phyloP scores from a whole-genome alignment of 1,284 basidiomycete genomes.

The Microbotryomycetes sp. region DNA sequence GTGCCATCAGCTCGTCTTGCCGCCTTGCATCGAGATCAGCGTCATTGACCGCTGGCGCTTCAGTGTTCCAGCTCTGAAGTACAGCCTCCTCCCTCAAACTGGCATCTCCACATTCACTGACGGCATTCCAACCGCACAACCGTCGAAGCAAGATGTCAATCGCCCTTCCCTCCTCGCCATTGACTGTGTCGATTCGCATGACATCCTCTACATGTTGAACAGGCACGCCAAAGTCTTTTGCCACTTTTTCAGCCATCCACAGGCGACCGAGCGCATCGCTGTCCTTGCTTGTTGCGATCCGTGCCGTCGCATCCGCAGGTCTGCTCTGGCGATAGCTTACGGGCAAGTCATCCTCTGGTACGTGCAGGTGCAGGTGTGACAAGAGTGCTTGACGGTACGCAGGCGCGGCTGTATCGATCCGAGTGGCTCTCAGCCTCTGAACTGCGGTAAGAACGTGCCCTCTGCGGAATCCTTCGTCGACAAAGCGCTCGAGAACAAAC shows the following conservation, averaged over 20 bases:
- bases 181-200: constrained; percentile 36
- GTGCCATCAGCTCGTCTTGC: constrained; percentile 60
- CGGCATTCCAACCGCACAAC: constrained; percentile 47
- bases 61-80: background rate
- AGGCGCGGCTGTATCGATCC: too few species aligned
- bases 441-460: constrained; percentile 42
- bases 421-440: background rate
- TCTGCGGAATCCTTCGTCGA: constrained; percentile 42
- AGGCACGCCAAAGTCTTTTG: constrained; percentile 80
- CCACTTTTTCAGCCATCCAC: constrained; percentile 75
- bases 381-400: constrained; percentile 54
- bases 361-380: constrained; percentile 64
- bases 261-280: constrained; percentile 58
- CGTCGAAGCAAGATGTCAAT: constrained; percentile 42
- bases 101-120: constrained; percentile 38
- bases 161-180: constrained; percentile 38
- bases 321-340: constrained; percentile 52
- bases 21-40: constrained; percentile 52
- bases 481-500: background rate
- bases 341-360: constrained; percentile 71
- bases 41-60: background rate
- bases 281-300: constrained; percentile 30
- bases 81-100: constrained; percentile 10
- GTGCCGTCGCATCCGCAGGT: constrained; percentile 29
- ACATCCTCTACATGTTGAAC: constrained; percentile 58